These are phyloP conservation scores for Ambrosiella cleistominuta DNA, from an alignment of 2,329 filamentous ascomycete species.

Conservation along the genomic window DNA sequence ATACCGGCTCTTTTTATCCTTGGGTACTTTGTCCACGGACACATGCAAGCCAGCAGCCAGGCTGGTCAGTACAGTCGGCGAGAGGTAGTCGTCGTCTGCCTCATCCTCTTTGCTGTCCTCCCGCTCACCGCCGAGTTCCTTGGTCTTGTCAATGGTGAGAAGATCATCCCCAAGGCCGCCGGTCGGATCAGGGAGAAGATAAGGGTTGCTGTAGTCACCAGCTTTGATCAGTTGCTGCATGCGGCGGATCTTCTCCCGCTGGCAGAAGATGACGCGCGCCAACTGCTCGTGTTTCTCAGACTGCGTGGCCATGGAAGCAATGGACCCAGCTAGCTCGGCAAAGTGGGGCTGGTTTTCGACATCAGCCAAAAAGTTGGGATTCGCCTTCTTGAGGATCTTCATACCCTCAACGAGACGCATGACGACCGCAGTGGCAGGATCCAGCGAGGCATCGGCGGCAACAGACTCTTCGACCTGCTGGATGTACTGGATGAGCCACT, in stretches of 20 bases:
- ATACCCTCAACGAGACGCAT: not conserved
- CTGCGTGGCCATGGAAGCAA: not conserved
- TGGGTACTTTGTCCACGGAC: not conserved
- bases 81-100: not conserved
- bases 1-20: not conserved
- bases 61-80: not conserved
- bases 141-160: not conserved
- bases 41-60: not conserved
- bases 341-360: not conserved
- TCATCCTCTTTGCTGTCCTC: not conserved
- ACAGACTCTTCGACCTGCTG: not conserved
- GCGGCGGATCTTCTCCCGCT: not conserved
- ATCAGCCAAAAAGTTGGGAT: not conserved
- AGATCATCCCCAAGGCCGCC: not conserved
- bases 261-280: not conserved
- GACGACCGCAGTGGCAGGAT: not conserved
- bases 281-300: not conserved
- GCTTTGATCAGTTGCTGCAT: not conserved
- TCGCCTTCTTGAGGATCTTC: not conserved
- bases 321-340: not conserved
- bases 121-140: too few relatives aligned
- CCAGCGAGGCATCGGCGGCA: not conserved
- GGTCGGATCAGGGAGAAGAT: not conserved
- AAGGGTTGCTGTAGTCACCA: not conserved
- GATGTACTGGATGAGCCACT: not conserved